Percentiles rank a stretch among this genome's conserved stretches.
Evolutionary conservation across 306 rosid species (phyloP).

Genomic region (Casuarina glauca): DNA sequence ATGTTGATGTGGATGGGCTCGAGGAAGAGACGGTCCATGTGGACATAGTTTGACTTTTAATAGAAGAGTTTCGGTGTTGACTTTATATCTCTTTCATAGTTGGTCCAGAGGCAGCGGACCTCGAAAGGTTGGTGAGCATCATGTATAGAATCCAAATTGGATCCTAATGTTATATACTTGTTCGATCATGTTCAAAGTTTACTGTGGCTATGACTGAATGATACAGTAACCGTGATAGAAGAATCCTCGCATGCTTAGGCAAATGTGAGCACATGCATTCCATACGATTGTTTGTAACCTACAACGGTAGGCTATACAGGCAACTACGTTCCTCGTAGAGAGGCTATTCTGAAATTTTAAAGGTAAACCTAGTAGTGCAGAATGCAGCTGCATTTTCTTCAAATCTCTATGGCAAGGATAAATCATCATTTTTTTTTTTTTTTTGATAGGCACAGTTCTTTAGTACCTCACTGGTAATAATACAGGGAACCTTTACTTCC

Average conservation of each 20-base stretch:
- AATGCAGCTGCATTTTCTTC: not conserved
- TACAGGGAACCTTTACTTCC: not conserved
- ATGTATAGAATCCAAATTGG: not conserved
- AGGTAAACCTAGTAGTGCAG: not conserved
- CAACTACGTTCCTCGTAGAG: not conserved
- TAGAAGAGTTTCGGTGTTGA: not conserved
- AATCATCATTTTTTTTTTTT: no score
- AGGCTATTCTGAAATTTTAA: not conserved
- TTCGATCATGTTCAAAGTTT: not conserved
- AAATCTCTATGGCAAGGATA: no score
- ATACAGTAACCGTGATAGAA: not conserved
- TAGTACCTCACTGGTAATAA: no score
- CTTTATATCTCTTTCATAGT: not conserved
- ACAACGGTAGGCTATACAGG: not conserved
- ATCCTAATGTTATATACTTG: not conserved
- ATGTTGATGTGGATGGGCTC: constrained; percentile 54
- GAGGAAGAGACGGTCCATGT: constrained; percentile 43
- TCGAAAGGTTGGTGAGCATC: not conserved
- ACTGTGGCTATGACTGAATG: not conserved
- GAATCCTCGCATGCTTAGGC: not conserved
- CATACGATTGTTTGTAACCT: not conserved
- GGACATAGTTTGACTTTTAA: constrained; percentile 24
- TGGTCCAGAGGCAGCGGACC: not conserved
- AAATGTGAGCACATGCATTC: not conserved
- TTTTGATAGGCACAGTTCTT: no score